Conservation (phyloP, 2,329 filamentous ascomycete genomes). For the Lasiodiplodia citricola region DNA sequence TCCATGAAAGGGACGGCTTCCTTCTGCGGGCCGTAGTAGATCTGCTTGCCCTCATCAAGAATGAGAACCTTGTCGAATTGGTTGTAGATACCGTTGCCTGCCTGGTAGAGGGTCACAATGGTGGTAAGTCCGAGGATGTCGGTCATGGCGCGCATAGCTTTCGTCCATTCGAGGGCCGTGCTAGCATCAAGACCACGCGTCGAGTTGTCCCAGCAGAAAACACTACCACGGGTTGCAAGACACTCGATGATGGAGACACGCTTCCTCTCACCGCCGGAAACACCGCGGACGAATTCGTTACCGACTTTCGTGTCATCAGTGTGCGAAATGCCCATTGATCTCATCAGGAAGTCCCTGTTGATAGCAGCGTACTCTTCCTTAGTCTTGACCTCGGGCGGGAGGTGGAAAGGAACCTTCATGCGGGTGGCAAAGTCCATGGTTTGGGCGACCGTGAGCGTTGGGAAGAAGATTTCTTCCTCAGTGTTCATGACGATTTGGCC, state of each 20-base stretch:
- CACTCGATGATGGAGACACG: constrained; percentile 72
- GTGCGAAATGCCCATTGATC: constrained; percentile 51
- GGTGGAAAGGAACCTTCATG: constrained; percentile 60
- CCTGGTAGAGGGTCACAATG: constrained; percentile 68
- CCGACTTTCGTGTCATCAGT: constrained; percentile 70
- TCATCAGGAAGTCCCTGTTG: constrained; percentile 60
- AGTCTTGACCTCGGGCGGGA: constrained; percentile 53
- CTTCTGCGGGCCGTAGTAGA: constrained; percentile 70
- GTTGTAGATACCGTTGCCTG: constrained; percentile 59
- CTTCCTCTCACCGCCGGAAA: constrained; percentile 72
- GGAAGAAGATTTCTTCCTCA: constrained; percentile 59
- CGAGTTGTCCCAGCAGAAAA: constrained; percentile 64
- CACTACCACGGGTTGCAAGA: constrained; percentile 61
- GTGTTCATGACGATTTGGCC: constrained; percentile 64
- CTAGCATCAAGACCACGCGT: constrained; percentile 81
- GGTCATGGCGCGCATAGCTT: constrained; percentile 79
- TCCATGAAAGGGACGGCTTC: constrained; percentile 70
- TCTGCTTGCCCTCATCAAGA: constrained; percentile 75
- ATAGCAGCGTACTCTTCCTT: constrained; percentile 54
- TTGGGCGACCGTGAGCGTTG: constrained; percentile 54
- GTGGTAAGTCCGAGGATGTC: constrained; percentile 75
- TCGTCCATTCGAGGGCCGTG: constrained; percentile 78
- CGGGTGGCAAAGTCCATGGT: constrained; percentile 62
- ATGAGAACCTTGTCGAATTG: constrained; percentile 75
- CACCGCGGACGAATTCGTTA: constrained; percentile 68